These are phyloP conservation scores for Epichloe sylvatica DNA, from an alignment of 2,329 filamentous ascomycete genomes.

Conservation along the genomic window DNA sequence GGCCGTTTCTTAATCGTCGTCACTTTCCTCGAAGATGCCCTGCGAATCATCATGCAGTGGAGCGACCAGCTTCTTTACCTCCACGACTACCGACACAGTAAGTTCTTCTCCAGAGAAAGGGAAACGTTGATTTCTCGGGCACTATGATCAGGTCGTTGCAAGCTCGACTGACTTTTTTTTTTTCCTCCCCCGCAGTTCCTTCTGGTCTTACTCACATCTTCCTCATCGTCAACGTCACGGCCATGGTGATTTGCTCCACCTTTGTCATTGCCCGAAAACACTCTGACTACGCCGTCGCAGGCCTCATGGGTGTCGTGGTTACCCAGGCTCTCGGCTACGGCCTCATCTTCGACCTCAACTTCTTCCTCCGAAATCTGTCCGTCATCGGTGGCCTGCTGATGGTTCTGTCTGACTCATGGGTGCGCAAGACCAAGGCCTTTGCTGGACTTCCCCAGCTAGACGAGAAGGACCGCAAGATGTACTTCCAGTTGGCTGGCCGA, in stretches of 20 bases:
- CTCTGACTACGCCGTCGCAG: conserved; percentile 82
- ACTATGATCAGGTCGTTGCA: not conserved
- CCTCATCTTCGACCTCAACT: conserved; percentile 97
- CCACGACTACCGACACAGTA: conserved; percentile 86
- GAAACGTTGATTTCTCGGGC: not conserved
- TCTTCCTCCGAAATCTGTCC: conserved; percentile 96
- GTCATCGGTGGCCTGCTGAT: conserved; percentile 95
- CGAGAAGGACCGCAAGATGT: conserved; percentile 99
- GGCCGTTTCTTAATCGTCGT: conserved; percentile 96
- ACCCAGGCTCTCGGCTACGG: conserved; percentile 93
- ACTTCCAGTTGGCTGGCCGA: conserved; percentile 94
- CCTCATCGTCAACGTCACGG: conserved; percentile 76
- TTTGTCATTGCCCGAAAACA: conserved; percentile 86
- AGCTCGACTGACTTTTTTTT: not conserved
- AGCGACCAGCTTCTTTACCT: conserved; percentile 86
- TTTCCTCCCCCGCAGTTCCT: conserved; percentile 47
- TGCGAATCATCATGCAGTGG: conserved; percentile 97
- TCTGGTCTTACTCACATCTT: conserved; percentile 82
- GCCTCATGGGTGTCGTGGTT: conserved; percentile 80
- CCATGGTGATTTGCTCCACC: conserved; percentile 68
- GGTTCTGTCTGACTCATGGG: conserved; percentile 96
- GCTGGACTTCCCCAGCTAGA: conserved; percentile 87
- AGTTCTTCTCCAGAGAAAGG: conserved; percentile 19
- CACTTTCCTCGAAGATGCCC: conserved; percentile 91
- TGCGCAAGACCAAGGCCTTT: conserved; percentile 92